Percentiles rank a stretch among this genome's conserved stretches.
Evolutionary conservation across 306 rosid genomes (phyloP).

Genomic region (Cucumis melo): DNA sequence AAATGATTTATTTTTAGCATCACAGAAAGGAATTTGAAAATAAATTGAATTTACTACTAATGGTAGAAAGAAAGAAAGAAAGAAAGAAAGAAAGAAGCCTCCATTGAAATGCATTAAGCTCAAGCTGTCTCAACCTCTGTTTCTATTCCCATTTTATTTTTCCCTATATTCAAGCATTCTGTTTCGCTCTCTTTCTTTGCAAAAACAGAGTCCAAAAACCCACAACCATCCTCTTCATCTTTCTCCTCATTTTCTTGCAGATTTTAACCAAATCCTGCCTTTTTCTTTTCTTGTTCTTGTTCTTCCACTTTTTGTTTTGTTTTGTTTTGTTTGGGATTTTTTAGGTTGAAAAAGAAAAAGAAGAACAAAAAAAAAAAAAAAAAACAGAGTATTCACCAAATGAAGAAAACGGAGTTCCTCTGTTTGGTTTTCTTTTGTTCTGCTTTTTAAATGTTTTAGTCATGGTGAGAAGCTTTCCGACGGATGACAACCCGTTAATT

Average conservation of each 20-base stretch:
- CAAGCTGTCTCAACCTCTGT: conserved; percentile 14
- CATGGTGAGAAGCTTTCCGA: conserved; percentile 60
- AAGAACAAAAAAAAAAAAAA: no score
- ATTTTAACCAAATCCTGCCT: neutral
- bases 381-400: neutral
- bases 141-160: conserved; percentile 10
- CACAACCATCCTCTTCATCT: neutral
- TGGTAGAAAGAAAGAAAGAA: neutral
- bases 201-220: neutral
- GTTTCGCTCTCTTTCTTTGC: conserved; percentile 15
- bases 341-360: no score
- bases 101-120: neutral
- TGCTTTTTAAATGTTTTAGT: conserved; percentile 7
- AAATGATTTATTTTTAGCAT: neutral
- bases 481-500: conserved; percentile 20
- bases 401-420: neutral
- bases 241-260: conserved; percentile 1
- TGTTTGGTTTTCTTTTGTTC: neutral
- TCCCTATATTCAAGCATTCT: conserved; percentile 41
- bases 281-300: neutral
- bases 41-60: neutral
- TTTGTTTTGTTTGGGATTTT: no score
- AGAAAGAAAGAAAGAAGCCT: neutral
- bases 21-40: neutral
- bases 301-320: neutral